phyloP scores from a whole-genome alignment of 2,329 filamentous ascomycete species.

The Trichoderma breve region DNA sequence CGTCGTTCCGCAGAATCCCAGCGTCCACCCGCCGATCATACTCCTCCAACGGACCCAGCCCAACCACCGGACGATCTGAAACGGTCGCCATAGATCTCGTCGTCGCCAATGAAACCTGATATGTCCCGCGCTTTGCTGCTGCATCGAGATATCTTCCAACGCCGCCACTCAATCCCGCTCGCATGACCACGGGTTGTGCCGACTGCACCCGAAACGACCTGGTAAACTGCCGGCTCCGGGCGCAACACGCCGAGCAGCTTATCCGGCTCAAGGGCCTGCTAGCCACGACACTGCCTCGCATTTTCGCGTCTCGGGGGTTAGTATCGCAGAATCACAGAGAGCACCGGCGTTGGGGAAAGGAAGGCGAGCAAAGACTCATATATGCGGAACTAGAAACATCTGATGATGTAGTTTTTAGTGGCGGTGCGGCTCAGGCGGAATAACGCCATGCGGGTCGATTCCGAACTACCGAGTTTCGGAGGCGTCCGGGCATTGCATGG shows the following conservation, averaged over 20 bases:
- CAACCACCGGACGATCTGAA: constrained; percentile 28
- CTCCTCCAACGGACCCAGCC: constrained; percentile 74
- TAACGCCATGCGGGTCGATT: constrained; percentile 15
- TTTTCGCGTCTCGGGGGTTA: neutral
- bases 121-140: neutral
- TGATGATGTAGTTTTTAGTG: constrained; percentile 17
- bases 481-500: neutral
- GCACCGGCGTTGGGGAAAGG: neutral
- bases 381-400: neutral
- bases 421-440: constrained; percentile 10
- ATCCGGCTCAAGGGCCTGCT: constrained; percentile 23
- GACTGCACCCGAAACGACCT: constrained; percentile 8
- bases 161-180: neutral
- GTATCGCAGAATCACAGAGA: neutral
- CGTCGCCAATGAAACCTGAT: constrained; percentile 8
- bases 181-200: neutral
- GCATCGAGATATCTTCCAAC: neutral
- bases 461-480: constrained; percentile 13
- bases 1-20: constrained; percentile 77
- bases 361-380: neutral
- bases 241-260: constrained; percentile 19
- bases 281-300: constrained; percentile 23
- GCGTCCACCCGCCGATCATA: constrained; percentile 78
- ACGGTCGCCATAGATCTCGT: constrained; percentile 33
- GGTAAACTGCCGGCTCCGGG: neutral